Evolutionary conservation across 2,329 filamentous ascomycete genomes (phyloP).

Genomic region (Venturia nashicola): DNA sequence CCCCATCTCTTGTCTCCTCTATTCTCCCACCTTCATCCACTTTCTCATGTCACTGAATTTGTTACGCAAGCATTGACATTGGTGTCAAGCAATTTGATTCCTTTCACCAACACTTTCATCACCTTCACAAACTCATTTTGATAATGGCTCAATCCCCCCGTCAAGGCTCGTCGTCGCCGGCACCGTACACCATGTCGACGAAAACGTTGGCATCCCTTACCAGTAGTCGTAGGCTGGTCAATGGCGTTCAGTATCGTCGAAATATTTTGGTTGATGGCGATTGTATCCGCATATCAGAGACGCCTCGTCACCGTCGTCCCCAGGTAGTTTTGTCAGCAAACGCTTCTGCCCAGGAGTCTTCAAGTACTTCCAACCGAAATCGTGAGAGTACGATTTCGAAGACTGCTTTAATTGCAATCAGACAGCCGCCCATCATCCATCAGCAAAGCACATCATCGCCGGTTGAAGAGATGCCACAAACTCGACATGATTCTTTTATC

Average conservation of each 20-base stretch:
- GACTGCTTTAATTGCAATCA: neutral
- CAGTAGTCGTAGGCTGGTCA: neutral
- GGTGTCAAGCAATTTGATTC: neutral
- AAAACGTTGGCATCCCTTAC: neutral
- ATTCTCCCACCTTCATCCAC: neutral
- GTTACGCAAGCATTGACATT: neutral
- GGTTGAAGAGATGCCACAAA: neutral
- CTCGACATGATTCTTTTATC: neutral
- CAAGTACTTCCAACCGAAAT: neutral
- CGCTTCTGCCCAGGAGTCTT: neutral
- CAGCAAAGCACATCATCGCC: neutral
- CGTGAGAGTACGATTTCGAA: neutral
- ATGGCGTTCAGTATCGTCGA: neutral
- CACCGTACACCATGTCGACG: neutral
- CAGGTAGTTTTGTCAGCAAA: neutral
- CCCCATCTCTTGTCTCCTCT: neutral
- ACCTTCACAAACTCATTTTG: neutral
- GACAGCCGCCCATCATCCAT: neutral
- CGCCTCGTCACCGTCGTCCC: neutral
- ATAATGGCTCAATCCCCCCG: constrained; percentile 1
- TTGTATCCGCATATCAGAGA: constrained; percentile 1
- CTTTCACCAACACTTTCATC: neutral
- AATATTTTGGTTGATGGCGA: constrained; percentile 1
- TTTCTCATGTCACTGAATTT: neutral
- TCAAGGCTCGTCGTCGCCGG: constrained; percentile 3